Percentiles rank a stretch among this genome's conserved stretches.
Conservation (phyloP, 2,329 filamentous ascomycete genomes). For the Fusarium napiforme region DNA sequence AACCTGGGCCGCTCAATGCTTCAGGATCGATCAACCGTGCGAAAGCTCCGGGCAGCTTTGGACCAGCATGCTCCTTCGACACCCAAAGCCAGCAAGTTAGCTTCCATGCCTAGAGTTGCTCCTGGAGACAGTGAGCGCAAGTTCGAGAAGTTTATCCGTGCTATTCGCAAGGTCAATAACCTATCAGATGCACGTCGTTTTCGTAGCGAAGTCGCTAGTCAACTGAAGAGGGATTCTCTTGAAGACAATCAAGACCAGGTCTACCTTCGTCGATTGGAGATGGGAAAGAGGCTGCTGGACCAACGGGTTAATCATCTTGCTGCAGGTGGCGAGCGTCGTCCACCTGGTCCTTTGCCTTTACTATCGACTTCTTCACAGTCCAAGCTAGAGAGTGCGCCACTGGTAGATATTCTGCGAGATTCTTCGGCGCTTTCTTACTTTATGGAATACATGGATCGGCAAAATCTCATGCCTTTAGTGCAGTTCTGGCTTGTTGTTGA, state of each 20-base stretch:
- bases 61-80: constrained; percentile 93
- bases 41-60: constrained; percentile 88
- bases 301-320: constrained; percentile 87
- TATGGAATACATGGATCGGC: constrained; percentile 99
- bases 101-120: constrained; percentile 80
- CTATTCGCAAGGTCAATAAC: constrained; percentile 88
- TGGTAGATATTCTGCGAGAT: constrained; percentile 89
- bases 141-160: constrained; percentile 93
- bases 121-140: constrained; percentile 88
- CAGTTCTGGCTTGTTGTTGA: constrained; percentile 99
- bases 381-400: constrained; percentile 76
- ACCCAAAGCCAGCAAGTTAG: constrained; percentile 71
- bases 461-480: constrained; percentile 85
- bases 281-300: constrained; percentile 89
- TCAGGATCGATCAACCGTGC: constrained; percentile 94
- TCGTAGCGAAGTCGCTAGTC: constrained; percentile 90
- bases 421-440: constrained; percentile 94
- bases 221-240: constrained; percentile 85
- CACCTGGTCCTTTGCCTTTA: constrained; percentile 40
- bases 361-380: constrained; percentile 58
- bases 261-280: constrained; percentile 89
- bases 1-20: constrained; percentile 86
- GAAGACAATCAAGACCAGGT: constrained; percentile 84
- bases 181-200: constrained; percentile 93
- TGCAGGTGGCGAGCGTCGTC: constrained; percentile 67